Conservation (phyloP, 768 basidiomycete species). For the Boletellus emodensis region DNA sequence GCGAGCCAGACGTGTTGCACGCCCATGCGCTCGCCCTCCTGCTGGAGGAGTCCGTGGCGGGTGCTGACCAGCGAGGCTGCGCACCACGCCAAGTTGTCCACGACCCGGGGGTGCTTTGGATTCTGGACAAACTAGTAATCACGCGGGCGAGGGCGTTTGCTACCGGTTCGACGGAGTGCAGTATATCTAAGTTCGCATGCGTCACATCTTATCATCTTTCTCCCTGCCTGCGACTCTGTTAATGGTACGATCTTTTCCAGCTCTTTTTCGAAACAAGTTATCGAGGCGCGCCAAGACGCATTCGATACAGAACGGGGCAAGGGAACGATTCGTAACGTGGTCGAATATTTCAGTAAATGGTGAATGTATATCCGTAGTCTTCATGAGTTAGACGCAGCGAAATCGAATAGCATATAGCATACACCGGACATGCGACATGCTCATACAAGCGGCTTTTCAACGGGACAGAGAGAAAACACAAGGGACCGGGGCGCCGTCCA, state of each 20-base stretch:
- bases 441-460: slow-evolving; percentile 20
- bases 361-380: background rate
- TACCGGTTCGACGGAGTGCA: slow-evolving; percentile 45
- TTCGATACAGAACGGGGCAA: slow-evolving; percentile 10
- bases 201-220: too few species aligned
- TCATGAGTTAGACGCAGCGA: too few species aligned
- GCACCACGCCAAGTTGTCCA: slow-evolving; percentile 44
- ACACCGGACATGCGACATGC: slow-evolving; percentile 27
- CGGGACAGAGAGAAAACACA: background rate
- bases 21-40: slow-evolving; percentile 21
- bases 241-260: slow-evolving; percentile 19
- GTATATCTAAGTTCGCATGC: slow-evolving; percentile 41
- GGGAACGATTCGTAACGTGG: slow-evolving; percentile 34
- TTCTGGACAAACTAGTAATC: slow-evolving; percentile 55
- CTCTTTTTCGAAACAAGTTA: slow-evolving; percentile 52
- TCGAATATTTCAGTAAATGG: slow-evolving; percentile 42
- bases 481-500: slow-evolving; percentile 18
- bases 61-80: slow-evolving; percentile 32
- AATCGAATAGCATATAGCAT: slow-evolving; percentile 23
- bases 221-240: background rate
- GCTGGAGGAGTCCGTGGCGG: slow-evolving; percentile 31
- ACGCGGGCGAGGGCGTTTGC: slow-evolving; percentile 47
- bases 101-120: slow-evolving; percentile 50
- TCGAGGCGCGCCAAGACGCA: slow-evolving; percentile 37
- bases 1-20: slow-evolving; percentile 51